Conservation (phyloP, 495 filamentous ascomycete species). For the Penicillium bovifimosum region DNA sequence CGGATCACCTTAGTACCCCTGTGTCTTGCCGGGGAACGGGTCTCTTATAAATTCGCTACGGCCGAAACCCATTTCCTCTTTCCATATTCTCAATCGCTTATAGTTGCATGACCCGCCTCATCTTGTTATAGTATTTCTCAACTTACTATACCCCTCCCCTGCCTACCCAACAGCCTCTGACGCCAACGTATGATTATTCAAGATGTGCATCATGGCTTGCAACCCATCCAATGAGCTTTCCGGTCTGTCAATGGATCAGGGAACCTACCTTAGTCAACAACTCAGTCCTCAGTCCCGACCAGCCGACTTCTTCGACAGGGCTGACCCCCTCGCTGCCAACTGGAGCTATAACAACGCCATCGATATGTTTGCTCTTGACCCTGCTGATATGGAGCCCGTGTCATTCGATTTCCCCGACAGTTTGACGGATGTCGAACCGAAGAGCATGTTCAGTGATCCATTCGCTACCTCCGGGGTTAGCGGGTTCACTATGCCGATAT, state of each 20-base stretch:
- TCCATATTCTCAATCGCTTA: slow-evolving; percentile 1
- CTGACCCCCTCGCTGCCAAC: slow-evolving; percentile 37
- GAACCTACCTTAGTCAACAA: slow-evolving; percentile 22
- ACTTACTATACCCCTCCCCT: slow-evolving; percentile 1
- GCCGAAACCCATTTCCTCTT: slow-evolving; percentile 4
- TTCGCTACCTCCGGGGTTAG: slow-evolving; percentile 32
- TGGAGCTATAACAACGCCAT: slow-evolving; percentile 42
- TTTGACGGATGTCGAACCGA: slow-evolving; percentile 30
- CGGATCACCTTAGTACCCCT: slow-evolving; percentile 5
- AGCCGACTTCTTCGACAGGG: slow-evolving; percentile 18
- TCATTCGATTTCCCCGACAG: slow-evolving; percentile 34
- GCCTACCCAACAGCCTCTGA: neutral
- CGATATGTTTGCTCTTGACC: slow-evolving; percentile 37
- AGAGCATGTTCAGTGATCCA: slow-evolving; percentile 34
- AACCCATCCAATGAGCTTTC: slow-evolving; percentile 17
- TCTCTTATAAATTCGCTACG: slow-evolving; percentile 13
- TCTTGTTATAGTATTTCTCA: neutral
- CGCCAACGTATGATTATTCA: slow-evolving; percentile 9
- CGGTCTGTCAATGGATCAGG: slow-evolving; percentile 15
- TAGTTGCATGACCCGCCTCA: slow-evolving; percentile 1
- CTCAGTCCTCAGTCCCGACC: slow-evolving; percentile 23
- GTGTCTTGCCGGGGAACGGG: neutral
- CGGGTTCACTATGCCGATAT: slow-evolving; percentile 33
- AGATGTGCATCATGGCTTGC: slow-evolving; percentile 21
- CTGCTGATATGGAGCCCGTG: slow-evolving; percentile 32